phyloP scores from a whole-genome alignment of 2,329 filamentous ascomycete genomes.

The Decorospora gaudefroyi region DNA sequence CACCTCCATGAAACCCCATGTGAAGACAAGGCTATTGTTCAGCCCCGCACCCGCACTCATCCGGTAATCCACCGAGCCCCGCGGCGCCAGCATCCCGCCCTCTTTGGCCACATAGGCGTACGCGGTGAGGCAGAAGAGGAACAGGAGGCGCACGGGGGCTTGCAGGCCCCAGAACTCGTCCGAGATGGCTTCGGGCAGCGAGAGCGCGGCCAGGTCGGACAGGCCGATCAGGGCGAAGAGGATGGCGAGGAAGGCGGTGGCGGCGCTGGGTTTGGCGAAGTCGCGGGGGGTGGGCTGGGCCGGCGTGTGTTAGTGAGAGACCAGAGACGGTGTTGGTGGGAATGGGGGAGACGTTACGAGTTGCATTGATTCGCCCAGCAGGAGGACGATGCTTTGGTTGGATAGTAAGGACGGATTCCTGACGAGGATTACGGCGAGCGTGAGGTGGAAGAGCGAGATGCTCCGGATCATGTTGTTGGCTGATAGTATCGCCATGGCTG shows the following conservation, averaged over 20 bases:
- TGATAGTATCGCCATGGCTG: conserved; percentile 76
- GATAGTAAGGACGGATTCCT: conserved; percentile 72
- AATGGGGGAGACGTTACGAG: conserved; percentile 62
- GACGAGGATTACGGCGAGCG: conserved; percentile 81
- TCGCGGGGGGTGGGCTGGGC: conserved; percentile 66
- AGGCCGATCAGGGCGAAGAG: conserved; percentile 66
- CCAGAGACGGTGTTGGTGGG: background rate
- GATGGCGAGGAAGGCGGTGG: conserved; percentile 69
- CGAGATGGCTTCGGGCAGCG: conserved; percentile 51
- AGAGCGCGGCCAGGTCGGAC: conserved; percentile 54
- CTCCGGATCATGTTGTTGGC: conserved; percentile 79
- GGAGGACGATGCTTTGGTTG: conserved; percentile 77
- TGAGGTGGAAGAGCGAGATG: conserved; percentile 82
- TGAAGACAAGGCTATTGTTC: conserved; percentile 84
- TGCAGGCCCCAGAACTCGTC: conserved; percentile 55
- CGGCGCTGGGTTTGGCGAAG: conserved; percentile 70
- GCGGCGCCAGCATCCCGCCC: conserved; percentile 53
- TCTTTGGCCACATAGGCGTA: conserved; percentile 68
- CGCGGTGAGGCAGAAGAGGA: conserved; percentile 64
- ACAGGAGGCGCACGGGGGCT: conserved; percentile 66
- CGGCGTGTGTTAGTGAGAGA: conserved; percentile 2
- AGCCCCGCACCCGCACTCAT: conserved; percentile 61
- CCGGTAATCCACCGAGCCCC: conserved; percentile 30
- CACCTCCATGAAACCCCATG: conserved; percentile 82
- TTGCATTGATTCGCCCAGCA: conserved; percentile 82